These are phyloP conservation scores for Erigeron philadelphicus DNA, from an alignment of 140 eudicot genomes.

Conservation along the genomic window DNA sequence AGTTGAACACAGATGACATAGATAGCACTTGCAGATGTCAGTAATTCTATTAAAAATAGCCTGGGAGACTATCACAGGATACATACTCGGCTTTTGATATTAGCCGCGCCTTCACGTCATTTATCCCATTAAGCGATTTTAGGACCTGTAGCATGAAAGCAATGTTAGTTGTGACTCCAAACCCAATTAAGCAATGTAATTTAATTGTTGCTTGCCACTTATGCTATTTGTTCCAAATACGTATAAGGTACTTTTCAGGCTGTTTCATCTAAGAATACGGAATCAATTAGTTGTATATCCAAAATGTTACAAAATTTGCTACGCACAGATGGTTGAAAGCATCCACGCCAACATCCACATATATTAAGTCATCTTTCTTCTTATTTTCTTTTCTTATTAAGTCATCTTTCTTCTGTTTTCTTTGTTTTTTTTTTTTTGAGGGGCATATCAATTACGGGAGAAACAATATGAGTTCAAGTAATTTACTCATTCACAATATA, in stretches of 20 bases:
- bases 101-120: slow-evolving; percentile 54
- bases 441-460: too few species aligned
- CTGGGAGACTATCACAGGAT: slow-evolving; percentile 13
- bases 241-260: background rate
- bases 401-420: too few species aligned
- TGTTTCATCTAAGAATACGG: background rate
- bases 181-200: slow-evolving; percentile 15
- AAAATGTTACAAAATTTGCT: background rate
- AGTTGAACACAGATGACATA: slow-evolving; percentile 8
- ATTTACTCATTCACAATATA: too few species aligned
- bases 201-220: slow-evolving; percentile 7
- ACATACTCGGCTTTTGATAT: slow-evolving; percentile 74
- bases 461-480: too few species aligned
- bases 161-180: slow-evolving; percentile 19
- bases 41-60: slow-evolving; percentile 6
- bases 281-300: background rate
- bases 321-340: slow-evolving; percentile 12
- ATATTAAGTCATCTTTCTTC: too few species aligned
- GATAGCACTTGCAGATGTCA: background rate
- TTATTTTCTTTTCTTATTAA: too few species aligned
- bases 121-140: slow-evolving; percentile 59
- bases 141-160: slow-evolving; percentile 53
- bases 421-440: too few species aligned
- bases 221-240: slow-evolving; percentile 10
- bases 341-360: slow-evolving; percentile 9